phyloP scores from a whole-genome alignment of 2,329 filamentous ascomycete genomes.

The Colletotrichum coccodes region DNA sequence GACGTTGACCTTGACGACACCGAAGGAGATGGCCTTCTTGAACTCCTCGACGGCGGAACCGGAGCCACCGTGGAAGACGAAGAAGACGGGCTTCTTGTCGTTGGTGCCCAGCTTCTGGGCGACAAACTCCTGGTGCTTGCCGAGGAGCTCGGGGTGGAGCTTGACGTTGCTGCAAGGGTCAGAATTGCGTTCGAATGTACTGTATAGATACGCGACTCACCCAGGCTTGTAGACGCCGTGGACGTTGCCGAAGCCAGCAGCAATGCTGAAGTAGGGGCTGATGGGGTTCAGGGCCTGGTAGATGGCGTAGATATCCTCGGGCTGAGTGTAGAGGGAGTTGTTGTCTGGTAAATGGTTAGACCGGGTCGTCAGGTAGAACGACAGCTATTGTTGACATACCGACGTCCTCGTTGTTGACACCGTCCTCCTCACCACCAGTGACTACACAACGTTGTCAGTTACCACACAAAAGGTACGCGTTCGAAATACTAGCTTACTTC shows the following conservation, averaged over 20 bases:
- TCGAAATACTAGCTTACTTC: constrained; percentile 40
- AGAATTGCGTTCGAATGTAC: constrained; percentile 7
- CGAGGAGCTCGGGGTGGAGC: constrained; percentile 93
- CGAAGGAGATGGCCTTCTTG: constrained; percentile 86
- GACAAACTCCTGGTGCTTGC: constrained; percentile 95
- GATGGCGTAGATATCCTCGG: constrained; percentile 94
- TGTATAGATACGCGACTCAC: not conserved
- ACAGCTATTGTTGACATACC: not conserved
- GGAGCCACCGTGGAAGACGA: constrained; percentile 99
- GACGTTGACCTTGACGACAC: constrained; percentile 99
- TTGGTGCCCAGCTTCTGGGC: constrained; percentile 78
- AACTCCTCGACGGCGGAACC: constrained; percentile 93
- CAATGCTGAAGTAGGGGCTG: constrained; percentile 97
- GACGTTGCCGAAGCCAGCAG: constrained; percentile 97
- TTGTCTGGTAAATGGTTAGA: constrained; percentile 68
- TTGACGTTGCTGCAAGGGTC: constrained; percentile 75
- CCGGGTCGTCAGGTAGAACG: not conserved
- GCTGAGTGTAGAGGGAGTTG: constrained; percentile 96
- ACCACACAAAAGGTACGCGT: not conserved
- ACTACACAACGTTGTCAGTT: constrained; percentile 60
- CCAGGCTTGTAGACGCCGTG: constrained; percentile 99
- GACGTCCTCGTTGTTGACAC: constrained; percentile 97
- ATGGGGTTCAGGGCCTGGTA: constrained; percentile 86
- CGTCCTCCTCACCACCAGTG: constrained; percentile 97
- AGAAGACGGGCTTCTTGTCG: constrained; percentile 94